These are phyloP conservation scores for Collybia nuda DNA, from an alignment of 768 basidiomycete genomes.

Conservation along the genomic window DNA sequence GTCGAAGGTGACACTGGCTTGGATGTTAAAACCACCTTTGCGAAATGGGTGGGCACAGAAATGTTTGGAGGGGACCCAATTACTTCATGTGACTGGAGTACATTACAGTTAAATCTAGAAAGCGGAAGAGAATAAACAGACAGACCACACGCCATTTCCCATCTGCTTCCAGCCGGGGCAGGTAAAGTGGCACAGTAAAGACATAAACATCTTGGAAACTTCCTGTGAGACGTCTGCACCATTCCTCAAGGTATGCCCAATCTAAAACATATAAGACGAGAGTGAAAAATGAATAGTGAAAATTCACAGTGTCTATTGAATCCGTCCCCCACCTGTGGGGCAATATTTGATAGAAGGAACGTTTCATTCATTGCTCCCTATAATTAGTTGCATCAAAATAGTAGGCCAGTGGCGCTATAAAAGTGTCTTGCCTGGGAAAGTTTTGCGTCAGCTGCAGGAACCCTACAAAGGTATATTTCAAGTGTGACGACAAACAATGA, in stretches of 20 bases:
- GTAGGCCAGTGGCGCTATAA: neutral
- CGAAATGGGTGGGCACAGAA: constrained; percentile 96
- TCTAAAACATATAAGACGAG: constrained; percentile 44
- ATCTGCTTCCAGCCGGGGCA: constrained; percentile 81
- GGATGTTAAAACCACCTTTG: constrained; percentile 87
- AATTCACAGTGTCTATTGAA: constrained; percentile 94
- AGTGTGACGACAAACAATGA: too few species aligned
- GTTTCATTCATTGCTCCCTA: constrained; percentile 96
- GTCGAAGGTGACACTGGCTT: constrained; percentile 72
- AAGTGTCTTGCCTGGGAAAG: constrained; percentile 62
- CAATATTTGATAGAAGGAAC: constrained; percentile 92
- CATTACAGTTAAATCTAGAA: neutral
- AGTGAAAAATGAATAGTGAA: neutral
- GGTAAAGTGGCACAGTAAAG: constrained; percentile 96
- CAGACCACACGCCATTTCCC: constrained; percentile 95
- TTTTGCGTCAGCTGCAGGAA: constrained; percentile 96
- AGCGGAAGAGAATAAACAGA: constrained; percentile 14
- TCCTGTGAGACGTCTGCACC: constrained; percentile 88
- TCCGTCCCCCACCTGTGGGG: constrained; percentile 96
- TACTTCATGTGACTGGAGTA: constrained; percentile 80
- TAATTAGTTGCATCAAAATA: neutral
- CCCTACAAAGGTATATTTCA: constrained; percentile 46
- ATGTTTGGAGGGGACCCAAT: constrained; percentile 91
- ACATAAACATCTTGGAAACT: constrained; percentile 93
- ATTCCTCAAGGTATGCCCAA: constrained; percentile 96